Conservation (phyloP, 257 asterid species). For the Ballota nigra region DNA sequence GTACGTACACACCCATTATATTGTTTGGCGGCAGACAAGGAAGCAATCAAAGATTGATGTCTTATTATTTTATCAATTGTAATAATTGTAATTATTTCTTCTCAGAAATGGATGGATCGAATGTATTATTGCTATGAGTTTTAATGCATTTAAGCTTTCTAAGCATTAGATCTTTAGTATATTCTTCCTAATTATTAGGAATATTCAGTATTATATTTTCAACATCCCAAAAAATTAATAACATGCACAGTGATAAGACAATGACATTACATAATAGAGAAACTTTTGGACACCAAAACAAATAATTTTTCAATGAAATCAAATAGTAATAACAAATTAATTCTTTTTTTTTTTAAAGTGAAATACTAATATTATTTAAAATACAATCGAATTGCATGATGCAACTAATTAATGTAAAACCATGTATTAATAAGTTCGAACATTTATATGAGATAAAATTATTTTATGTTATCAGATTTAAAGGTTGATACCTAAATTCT, state of each 20-base stretch:
- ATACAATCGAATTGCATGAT: no score
- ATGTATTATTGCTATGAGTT: background rate
- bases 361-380: no score
- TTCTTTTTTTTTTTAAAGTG: no score
- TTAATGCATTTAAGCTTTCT: no score
- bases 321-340: no score
- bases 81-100: conserved; percentile 13
- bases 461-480: no score
- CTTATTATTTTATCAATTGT: conserved; percentile 14
- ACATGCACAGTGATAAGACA: background rate
- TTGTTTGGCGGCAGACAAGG: conserved; percentile 7
- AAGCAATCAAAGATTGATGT: conserved; percentile 18
- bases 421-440: no score
- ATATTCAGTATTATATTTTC: background rate
- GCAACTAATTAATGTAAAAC: no score
- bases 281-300: no score
- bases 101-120: background rate
- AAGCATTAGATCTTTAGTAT: background rate
- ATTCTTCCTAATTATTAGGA: background rate
- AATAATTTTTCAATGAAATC: no score
- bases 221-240: background rate
- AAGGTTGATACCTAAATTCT: no score
- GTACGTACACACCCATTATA: conserved; percentile 14
- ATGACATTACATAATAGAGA: background rate
- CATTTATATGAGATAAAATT: no score